Conservation (phyloP, 306 rosid species). For the Spatholobus suberectus region DNA sequence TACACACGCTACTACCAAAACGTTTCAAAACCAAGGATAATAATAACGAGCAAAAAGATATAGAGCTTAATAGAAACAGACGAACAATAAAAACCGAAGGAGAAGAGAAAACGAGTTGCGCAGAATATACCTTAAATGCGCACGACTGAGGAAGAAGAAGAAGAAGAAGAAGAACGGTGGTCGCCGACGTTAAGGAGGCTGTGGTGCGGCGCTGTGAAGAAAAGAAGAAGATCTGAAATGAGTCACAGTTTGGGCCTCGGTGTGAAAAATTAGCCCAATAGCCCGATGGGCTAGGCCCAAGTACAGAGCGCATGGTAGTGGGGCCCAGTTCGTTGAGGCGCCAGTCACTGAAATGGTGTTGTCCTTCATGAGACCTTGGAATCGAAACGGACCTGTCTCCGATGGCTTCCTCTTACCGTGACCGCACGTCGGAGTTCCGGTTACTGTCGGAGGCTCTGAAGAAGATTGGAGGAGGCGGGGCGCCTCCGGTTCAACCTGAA, state of each 20-base stretch:
- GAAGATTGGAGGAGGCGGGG: slow-evolving; percentile 61
- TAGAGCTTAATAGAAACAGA: neutral
- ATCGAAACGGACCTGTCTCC: neutral
- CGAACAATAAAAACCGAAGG: neutral
- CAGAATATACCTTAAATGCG: neutral
- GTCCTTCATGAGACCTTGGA: slow-evolving; percentile 9
- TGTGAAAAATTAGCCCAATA: neutral
- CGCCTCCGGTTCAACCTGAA: slow-evolving; percentile 38
- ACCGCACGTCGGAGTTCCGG: slow-evolving; percentile 91
- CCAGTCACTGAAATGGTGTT: neutral
- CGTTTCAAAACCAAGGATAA: neutral
- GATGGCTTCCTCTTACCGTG: slow-evolving; percentile 78
- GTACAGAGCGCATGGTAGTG: neutral
- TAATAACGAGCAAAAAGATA: too few species aligned
- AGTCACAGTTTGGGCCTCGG: neutral
- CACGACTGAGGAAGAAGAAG: neutral
- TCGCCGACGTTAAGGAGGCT: neutral
- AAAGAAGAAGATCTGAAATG: neutral
- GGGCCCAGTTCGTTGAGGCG: slow-evolving; percentile 32
- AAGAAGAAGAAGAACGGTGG: neutral
- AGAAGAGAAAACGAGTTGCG: neutral
- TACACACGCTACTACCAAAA: neutral
- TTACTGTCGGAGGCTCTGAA: slow-evolving; percentile 72
- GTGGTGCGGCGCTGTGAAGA: neutral
- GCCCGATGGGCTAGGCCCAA: slow-evolving; percentile 3